phyloP scores from a whole-genome alignment of 495 filamentous ascomycete species.

The Margaritispora aquatica region DNA sequence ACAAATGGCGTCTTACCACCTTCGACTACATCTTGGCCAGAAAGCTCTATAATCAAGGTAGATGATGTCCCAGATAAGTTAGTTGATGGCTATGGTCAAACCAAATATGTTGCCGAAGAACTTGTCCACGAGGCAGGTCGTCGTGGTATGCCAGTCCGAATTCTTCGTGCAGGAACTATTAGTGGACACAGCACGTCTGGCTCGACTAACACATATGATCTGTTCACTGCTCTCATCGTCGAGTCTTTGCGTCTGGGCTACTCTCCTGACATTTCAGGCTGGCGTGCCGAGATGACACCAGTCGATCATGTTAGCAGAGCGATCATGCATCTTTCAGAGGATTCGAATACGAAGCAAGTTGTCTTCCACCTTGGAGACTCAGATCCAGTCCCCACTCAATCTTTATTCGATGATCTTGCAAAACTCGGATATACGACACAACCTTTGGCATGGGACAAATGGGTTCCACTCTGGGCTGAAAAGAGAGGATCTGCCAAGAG shows the following conservation, averaged over 20 bases:
- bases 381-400: constrained; percentile 47
- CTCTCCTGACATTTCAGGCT: constrained; percentile 55
- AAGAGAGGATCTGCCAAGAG: constrained; percentile 49
- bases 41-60: constrained; percentile 49
- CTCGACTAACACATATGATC: constrained; percentile 62
- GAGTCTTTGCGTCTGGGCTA: constrained; percentile 59
- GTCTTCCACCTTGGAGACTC: constrained; percentile 63
- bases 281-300: constrained; percentile 67
- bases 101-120: constrained; percentile 64
- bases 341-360: constrained; percentile 43
- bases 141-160: constrained; percentile 52
- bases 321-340: constrained; percentile 52
- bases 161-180: constrained; percentile 58
- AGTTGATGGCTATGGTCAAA: constrained; percentile 57
- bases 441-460: constrained; percentile 52
- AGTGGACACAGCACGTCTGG: constrained; percentile 58
- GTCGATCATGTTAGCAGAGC: constrained; percentile 64
- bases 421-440: constrained; percentile 59
- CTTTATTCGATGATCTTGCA: constrained; percentile 48
- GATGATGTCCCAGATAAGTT: constrained; percentile 54
- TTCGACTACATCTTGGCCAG: constrained; percentile 51
- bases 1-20: constrained; percentile 63
- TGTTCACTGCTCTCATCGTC: constrained; percentile 58
- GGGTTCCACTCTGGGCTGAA: constrained; percentile 56
- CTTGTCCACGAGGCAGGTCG: constrained; percentile 56